phyloP scores from a whole-genome alignment of 2,329 filamentous ascomycete genomes.

The Colletotrichum melonis region DNA sequence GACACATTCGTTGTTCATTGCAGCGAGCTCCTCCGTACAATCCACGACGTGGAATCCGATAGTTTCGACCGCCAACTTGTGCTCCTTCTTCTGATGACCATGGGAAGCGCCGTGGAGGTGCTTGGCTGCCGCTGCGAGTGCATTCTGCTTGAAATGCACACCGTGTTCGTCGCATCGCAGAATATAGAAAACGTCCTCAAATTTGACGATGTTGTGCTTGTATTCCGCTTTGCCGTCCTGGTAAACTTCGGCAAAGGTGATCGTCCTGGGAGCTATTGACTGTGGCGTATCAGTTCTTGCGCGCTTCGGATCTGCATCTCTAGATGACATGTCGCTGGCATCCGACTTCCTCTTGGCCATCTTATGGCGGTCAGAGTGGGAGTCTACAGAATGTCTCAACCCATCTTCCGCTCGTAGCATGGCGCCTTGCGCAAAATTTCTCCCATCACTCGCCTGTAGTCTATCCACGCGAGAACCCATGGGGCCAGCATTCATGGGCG shows the following conservation, averaged over 20 bases:
- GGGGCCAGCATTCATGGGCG: not conserved
- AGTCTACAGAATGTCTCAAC: constrained; percentile 1
- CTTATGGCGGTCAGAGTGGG: not conserved
- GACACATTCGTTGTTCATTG: constrained; percentile 35
- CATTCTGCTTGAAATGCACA: constrained; percentile 37
- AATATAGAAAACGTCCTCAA: constrained; percentile 36
- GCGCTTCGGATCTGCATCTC: constrained; percentile 11
- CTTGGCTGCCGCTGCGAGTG: constrained; percentile 34
- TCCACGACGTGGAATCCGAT: constrained; percentile 36
- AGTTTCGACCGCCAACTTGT: constrained; percentile 26
- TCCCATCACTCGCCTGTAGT: not conserved
- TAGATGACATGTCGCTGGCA: not conserved
- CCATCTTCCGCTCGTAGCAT: constrained; percentile 5
- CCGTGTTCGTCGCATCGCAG: constrained; percentile 38
- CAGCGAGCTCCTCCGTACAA: constrained; percentile 30
- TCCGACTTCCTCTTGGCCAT: constrained; percentile 25
- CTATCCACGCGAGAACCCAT: constrained; percentile 1
- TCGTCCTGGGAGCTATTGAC: constrained; percentile 23
- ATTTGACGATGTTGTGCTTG: constrained; percentile 37
- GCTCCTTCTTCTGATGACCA: constrained; percentile 25
- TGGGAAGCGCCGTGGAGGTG: constrained; percentile 35
- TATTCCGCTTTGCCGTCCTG: constrained; percentile 36
- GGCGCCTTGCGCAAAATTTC: not conserved
- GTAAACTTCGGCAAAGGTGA: constrained; percentile 38
- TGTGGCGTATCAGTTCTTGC: constrained; percentile 1